Evolutionary conservation across 352 stramenopile genomes (phyloP), one percentile per base, ranked within the genome.

Genomic region (Sclerospora graminicola): DNA sequence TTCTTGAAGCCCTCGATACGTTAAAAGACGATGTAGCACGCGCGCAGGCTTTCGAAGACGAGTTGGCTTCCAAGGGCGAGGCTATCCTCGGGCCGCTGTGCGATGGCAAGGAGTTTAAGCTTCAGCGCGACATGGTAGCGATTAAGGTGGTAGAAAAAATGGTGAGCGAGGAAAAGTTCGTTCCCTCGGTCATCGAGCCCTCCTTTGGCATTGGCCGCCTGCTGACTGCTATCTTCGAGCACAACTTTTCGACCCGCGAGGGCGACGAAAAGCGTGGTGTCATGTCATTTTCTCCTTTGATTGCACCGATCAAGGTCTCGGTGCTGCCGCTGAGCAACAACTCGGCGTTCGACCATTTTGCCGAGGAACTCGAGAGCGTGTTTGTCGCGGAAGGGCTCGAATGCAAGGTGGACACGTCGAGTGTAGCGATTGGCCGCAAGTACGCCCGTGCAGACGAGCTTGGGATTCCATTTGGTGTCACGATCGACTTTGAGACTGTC

Each of bases 171-270:
- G 81, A 97, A 52, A 98, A 99, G 69, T 99, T 97, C 57, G 97
- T 96, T 53, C 96, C 96, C 35, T 98, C 83, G 54, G 96, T 99
- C 26, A 98, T 99, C 58, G 96, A 99, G 72, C 96, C 96, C 16
- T 99, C 95, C 19, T 99, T 99, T 61, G 97, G 97, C 46, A 98
- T 99, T 47, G 96, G 96, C 39, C 92, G 96, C 44, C 89, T 99
- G 48, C 66, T 99, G 24, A 98, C 98, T 49, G 95, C 95, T 13
- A 70, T 99, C 14, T 89, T 99, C 41, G 96, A 99, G 68, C 96
- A 99, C 81, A 97, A 89, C 42, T 99, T 99, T 59, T 98, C 93
- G 50, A 76, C 92, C 44, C 80, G 96, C 45, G 89, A 98, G 51
- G 84, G 75, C 37, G 95, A 98, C 54, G 95, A 98, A 53, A 95